Conservation (phyloP, 257 asterid species). For the Plantago major region DNA sequence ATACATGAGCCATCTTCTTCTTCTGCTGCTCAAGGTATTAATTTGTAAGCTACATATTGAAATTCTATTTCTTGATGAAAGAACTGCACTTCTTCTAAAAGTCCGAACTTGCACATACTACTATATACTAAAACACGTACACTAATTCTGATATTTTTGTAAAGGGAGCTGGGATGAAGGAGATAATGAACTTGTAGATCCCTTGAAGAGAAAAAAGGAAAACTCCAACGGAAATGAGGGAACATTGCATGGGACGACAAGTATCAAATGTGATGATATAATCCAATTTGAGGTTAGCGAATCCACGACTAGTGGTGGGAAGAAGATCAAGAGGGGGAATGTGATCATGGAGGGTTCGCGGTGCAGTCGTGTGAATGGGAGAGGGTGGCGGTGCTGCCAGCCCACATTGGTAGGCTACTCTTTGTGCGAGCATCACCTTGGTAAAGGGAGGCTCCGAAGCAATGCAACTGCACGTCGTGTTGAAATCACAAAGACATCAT, state of each 20-base stretch:
- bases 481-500: not conserved
- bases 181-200: conserved; percentile 30
- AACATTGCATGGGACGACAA: conserved; percentile 52
- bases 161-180: conserved; percentile 24
- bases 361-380: conserved; percentile 78
- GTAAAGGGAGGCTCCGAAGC: conserved; percentile 61
- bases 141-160: too few relatives aligned
- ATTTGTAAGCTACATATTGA: too few relatives aligned
- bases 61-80: too few relatives aligned
- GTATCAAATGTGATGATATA: conserved; percentile 39
- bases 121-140: too few relatives aligned
- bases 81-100: too few relatives aligned
- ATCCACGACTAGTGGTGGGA: not conserved
- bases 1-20: too few relatives aligned
- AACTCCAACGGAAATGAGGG: conserved; percentile 19
- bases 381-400: conserved; percentile 83
- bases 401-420: conserved; percentile 71
- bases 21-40: too few relatives aligned
- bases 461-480: conserved; percentile 25
- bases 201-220: conserved; percentile 53
- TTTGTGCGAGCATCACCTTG: conserved; percentile 72
- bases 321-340: conserved; percentile 47
- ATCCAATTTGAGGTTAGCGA: conserved; percentile 8
- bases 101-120: too few relatives aligned
- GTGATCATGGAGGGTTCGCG: conserved; percentile 66